phyloP scores from a whole-genome alignment of 2,329 filamentous ascomycete genomes.

The Falciphora oryzae region DNA sequence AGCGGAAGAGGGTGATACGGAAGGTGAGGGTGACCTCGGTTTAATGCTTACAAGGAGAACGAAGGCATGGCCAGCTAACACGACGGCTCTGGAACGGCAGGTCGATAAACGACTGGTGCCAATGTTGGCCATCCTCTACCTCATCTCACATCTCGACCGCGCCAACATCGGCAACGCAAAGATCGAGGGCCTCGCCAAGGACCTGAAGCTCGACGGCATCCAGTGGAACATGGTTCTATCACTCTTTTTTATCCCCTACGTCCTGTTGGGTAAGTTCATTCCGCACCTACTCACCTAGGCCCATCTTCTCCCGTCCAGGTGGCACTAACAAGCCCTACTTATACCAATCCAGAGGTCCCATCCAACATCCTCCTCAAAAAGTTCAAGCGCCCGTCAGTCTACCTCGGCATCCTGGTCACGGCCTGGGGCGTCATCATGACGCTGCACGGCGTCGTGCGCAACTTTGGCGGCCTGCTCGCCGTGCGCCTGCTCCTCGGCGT shows the following conservation, averaged over 20 bases:
- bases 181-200: slow-evolving; percentile 32
- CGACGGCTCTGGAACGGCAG: no score
- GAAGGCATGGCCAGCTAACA: no score
- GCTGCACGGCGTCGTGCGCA: slow-evolving; percentile 38
- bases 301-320: no score
- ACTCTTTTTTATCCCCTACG: slow-evolving; percentile 54
- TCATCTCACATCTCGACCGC: slow-evolving; percentile 51
- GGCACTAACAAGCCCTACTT: slow-evolving; percentile 25
- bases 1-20: background rate
- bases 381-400: slow-evolving; percentile 27
- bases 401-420: slow-evolving; percentile 6
- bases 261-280: background rate
- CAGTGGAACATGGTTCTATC: slow-evolving; percentile 52
- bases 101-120: slow-evolving; percentile 22
- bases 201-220: slow-evolving; percentile 40
- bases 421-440: slow-evolving; percentile 29
- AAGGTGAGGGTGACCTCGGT: background rate
- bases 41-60: no score
- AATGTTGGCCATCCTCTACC: slow-evolving; percentile 51
- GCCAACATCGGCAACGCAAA: slow-evolving; percentile 49
- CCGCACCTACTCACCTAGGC: background rate
- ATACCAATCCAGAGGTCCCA: slow-evolving; percentile 49
- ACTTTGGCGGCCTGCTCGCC: slow-evolving; percentile 22
- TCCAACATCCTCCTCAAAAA: slow-evolving; percentile 73
- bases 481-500: slow-evolving; percentile 27